These are phyloP conservation scores for Wickerhamomyces sydowiorum DNA, from an alignment of 805 yeast species.

Conservation along the genomic window DNA sequence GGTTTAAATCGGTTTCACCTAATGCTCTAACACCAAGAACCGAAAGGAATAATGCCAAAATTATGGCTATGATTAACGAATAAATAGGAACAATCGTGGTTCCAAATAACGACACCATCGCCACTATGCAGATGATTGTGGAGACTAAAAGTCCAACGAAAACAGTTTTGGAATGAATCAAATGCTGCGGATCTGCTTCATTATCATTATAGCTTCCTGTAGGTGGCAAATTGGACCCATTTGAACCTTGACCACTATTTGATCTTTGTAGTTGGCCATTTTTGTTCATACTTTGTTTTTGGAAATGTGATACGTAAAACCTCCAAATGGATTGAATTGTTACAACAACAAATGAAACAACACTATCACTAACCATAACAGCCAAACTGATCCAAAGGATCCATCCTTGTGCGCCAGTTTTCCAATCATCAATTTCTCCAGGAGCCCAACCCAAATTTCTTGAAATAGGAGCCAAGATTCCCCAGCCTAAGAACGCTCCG, in stretches of 20 bases:
- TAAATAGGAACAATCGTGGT: conserved; percentile 57
- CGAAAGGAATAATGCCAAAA: conserved; percentile 73
- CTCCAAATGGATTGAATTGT: conserved; percentile 36
- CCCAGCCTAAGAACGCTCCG: conserved; percentile 93
- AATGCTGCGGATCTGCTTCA: conserved; percentile 32
- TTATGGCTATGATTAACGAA: conserved; percentile 60
- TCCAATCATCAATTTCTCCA: conserved; percentile 89
- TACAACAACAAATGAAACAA: conserved; percentile 70
- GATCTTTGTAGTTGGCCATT: not conserved
- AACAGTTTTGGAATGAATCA: conserved; percentile 46
- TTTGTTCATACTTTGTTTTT: not conserved
- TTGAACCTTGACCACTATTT: not conserved
- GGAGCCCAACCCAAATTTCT: conserved; percentile 77
- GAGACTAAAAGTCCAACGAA: conserved; percentile 59
- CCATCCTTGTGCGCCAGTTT: conserved; percentile 95
- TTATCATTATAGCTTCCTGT: not conserved
- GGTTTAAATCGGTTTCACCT: conserved; percentile 95
- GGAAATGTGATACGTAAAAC: conserved; percentile 4
- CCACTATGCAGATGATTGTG: conserved; percentile 57
- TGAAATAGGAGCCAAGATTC: conserved; percentile 76
- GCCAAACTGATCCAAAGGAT: conserved; percentile 90
- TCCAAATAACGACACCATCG: conserved; percentile 68
- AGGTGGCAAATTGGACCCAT: not conserved
- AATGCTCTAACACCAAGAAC: conserved; percentile 87
- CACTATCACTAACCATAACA: conserved; percentile 89